Conservation (phyloP, 306 rosid genomes). For the Prunus mira region DNA sequence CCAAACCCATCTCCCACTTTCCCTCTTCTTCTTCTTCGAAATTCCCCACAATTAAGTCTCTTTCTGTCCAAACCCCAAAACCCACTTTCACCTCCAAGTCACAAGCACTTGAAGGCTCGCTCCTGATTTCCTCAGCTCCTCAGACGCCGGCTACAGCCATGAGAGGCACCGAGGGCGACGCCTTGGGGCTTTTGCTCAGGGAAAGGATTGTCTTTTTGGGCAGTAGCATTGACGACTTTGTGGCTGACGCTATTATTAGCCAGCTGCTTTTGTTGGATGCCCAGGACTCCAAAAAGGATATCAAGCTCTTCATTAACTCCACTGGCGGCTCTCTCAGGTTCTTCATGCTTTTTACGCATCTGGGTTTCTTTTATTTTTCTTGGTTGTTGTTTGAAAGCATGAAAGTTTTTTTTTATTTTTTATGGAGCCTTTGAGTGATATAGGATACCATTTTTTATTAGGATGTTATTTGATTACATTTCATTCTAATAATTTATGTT, state of each 20-base stretch:
- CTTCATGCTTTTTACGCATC: not conserved
- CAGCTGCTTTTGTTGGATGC: conserved; percentile 89
- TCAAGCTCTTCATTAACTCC: conserved; percentile 80
- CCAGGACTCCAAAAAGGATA: conserved; percentile 75
- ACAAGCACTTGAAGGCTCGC: not conserved
- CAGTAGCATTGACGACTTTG: conserved; percentile 69
- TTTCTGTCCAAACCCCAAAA: conserved; percentile 13
- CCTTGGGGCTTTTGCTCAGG: conserved; percentile 78
- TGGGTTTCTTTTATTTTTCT: not conserved
- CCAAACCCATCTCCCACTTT: conserved; percentile 29
- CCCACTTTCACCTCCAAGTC: conserved; percentile 23
- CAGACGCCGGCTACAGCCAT: conserved; percentile 60
- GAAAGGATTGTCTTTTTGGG: conserved; percentile 97
- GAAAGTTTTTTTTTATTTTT: not conserved
- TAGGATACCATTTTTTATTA: not conserved
- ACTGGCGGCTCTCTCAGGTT: conserved; percentile 94
- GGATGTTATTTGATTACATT: not conserved
- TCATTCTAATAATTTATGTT: not conserved
- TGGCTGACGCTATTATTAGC: conserved; percentile 82
- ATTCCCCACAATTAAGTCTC: conserved; percentile 9
- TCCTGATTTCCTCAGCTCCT: conserved; percentile 31
- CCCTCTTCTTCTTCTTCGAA: conserved; percentile 15
- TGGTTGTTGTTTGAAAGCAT: not conserved
- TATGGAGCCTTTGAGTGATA: not conserved
- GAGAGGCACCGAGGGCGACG: conserved; percentile 71